Conservation (phyloP, 2,329 filamentous ascomycete species). For the Ophiosphaerella herpotricha region DNA sequence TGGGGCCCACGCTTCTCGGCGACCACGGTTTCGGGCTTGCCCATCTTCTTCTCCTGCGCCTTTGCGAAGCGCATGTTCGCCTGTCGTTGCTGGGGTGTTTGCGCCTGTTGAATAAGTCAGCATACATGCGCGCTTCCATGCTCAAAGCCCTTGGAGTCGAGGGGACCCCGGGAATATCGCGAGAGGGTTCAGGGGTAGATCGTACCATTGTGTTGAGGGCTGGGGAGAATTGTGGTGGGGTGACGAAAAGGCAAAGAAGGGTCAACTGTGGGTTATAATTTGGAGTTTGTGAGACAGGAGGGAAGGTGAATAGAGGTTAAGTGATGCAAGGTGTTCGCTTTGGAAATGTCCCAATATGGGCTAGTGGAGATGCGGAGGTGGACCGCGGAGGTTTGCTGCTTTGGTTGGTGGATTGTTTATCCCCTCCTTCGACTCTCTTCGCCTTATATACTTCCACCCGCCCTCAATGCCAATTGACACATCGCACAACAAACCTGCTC, state of each 20-base stretch:
- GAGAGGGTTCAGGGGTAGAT: too few relatives aligned
- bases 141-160: not conserved
- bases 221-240: not conserved
- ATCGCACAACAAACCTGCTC: not conserved
- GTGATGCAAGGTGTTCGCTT: slow-evolving; percentile 43
- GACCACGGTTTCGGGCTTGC: slow-evolving; percentile 60
- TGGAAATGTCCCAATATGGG: slow-evolving; percentile 10
- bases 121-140: not conserved
- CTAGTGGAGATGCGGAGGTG: slow-evolving; percentile 14
- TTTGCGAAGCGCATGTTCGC: slow-evolving; percentile 80
- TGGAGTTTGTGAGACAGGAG: slow-evolving; percentile 1
- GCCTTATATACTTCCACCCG: slow-evolving; percentile 11
- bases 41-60: slow-evolving; percentile 72
- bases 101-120: slow-evolving; percentile 61
- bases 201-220: slow-evolving; percentile 17
- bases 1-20: slow-evolving; percentile 55
- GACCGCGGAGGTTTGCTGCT: slow-evolving; percentile 31
- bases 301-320: slow-evolving; percentile 1
- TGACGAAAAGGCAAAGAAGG: not conserved
- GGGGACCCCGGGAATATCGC: not conserved
- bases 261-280: not conserved
- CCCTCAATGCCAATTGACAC: slow-evolving; percentile 7
- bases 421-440: not conserved
- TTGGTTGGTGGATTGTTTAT: not conserved
- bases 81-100: slow-evolving; percentile 82